Evolutionary conservation across 75 land plant genomes (phyloP).

Genomic region (Gnetum montanum): DNA sequence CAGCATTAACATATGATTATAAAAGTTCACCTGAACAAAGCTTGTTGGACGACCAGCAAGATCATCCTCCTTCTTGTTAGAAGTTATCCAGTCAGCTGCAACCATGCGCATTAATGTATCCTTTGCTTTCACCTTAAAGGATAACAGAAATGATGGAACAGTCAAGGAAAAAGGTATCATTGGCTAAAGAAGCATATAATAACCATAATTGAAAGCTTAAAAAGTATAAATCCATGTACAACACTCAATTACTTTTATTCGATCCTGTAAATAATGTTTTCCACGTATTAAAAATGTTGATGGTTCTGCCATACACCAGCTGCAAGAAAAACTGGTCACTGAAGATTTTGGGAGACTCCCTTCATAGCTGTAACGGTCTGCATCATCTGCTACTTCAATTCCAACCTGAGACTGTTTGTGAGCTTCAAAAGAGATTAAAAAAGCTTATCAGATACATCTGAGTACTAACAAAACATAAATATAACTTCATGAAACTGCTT

Average conservation of each 20-base stretch:
- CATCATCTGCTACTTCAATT: constrained; percentile 26
- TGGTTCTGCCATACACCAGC: constrained; percentile 62
- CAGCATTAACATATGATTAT: background rate
- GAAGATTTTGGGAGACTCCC: constrained; percentile 57
- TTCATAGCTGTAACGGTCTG: constrained; percentile 32
- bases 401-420: constrained; percentile 51
- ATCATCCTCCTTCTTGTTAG: constrained; percentile 79
- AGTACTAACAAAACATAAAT: too few species aligned
- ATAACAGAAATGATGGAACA: background rate
- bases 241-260: constrained; percentile 44
- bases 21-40: constrained; percentile 71
- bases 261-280: constrained; percentile 53
- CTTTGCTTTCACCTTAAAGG: constrained; percentile 69
- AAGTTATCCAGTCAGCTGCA: constrained; percentile 84
- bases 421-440: constrained; percentile 23
- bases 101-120: constrained; percentile 77
- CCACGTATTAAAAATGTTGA: constrained; percentile 78
- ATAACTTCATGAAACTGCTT: too few species aligned
- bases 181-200: too few species aligned
- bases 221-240: background rate
- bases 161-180: too few species aligned
- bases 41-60: constrained; percentile 57
- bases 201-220: too few species aligned
- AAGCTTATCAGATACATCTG: background rate
- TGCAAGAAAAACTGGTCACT: constrained; percentile 25